Base-by-base conservation (phyloP, 163 green algal species). In the Scenedesmus sp. region DNA sequence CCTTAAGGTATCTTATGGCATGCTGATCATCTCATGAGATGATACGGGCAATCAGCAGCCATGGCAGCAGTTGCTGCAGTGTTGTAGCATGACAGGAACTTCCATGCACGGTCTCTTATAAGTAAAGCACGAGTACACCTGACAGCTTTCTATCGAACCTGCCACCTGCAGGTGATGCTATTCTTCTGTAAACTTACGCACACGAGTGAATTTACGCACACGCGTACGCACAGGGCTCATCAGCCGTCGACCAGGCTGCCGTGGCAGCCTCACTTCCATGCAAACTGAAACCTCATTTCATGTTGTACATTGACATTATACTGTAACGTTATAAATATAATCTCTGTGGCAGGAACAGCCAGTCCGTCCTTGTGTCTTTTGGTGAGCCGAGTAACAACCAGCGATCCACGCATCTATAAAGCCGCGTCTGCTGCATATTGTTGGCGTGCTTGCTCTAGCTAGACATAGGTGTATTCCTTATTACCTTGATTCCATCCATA, bases 321-420 rank as follows among this genome's bases (percentile, higher is more conserved):
- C 15, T 26, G 33, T 72, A 35, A 61, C 4, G 51, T 18, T 61
- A 61, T n/a, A 18, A 18, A 1, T 18, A 3, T 16, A 61, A 61
- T 61, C 9, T 16, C 22, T 35, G 59, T n/a, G 3, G 22, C 59
- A 33, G 24, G 13, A 56, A 56, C 59, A 35, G 7, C 33, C 65
- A 76, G 30, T 76, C 65, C 10, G 33, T 40, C 30, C 7, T 40
- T 76, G 65, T 40, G 65, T 40, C 59, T 40, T 76, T 2, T 76
- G 59, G 65, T 76, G 24, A 76, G 65, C 65, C 65, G 65, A 40
- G 65, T 40, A 76, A 76, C 65, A 76, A 76, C 30, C 65, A 76
- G 65, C 65, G 24, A 76, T 40, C 5, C 65, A 40, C 65, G 65
- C 65, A 76, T 40, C 65, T 20, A 76, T 76, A 76, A 76, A 76